Conservation (phyloP, 306 rosid species). For the Acmispon strigosus region DNA sequence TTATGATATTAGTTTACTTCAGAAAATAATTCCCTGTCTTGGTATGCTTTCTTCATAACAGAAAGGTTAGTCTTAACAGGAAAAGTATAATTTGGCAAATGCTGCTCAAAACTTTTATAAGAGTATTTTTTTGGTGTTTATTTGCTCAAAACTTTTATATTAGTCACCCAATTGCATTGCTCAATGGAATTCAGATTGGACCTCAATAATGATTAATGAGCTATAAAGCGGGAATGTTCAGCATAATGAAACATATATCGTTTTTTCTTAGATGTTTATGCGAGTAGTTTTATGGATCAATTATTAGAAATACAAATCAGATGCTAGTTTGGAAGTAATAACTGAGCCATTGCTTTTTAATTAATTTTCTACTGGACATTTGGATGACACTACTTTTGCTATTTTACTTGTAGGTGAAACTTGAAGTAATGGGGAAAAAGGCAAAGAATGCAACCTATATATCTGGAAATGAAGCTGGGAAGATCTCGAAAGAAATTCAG, state of each 20-base stretch:
- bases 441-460: conserved; percentile 94
- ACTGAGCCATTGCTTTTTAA: neutral
- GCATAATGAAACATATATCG: neutral
- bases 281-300: neutral
- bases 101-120: neutral
- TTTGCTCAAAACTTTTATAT: too few species aligned
- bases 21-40: neutral
- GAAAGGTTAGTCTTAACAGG: neutral
- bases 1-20: neutral
- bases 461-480: conserved; percentile 95
- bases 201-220: neutral
- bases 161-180: neutral
- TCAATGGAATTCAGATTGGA: neutral
- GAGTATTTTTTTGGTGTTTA: neutral
- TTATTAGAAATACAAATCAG: neutral
- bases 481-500: conserved; percentile 95
- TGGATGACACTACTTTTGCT: neutral
- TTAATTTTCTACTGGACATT: neutral
- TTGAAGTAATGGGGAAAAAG: conserved; percentile 99
- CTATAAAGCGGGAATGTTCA: neutral
- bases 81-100: neutral
- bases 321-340: neutral
- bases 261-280: too few species aligned
- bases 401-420: conserved; percentile 59
- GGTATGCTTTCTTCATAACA: neutral